Evolutionary conservation across 1,284 basidiomycete genomes (phyloP).

Genomic region (Trichosporon faecale): DNA sequence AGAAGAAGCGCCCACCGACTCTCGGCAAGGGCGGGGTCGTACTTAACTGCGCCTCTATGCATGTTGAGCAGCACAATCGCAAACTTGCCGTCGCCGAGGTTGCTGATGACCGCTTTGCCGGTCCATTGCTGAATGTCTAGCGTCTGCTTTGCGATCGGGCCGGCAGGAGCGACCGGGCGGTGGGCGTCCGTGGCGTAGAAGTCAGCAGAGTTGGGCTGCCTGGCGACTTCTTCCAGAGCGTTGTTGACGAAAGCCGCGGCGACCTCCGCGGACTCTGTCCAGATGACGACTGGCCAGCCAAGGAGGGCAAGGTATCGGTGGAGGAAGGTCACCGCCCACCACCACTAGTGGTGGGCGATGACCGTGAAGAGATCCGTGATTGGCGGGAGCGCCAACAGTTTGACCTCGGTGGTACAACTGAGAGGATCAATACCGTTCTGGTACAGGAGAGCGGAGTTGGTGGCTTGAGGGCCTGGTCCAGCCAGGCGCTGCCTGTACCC

Average conservation of each 20-base stretch:
- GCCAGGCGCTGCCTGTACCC: background rate
- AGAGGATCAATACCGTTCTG: background rate
- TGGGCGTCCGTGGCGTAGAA: too few species aligned
- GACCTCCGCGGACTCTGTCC: background rate
- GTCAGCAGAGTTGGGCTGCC: too few species aligned
- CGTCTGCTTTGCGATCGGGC: too few species aligned
- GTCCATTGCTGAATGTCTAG: too few species aligned
- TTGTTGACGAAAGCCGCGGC: background rate
- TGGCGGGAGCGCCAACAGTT: background rate
- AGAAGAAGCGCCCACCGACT: too few species aligned
- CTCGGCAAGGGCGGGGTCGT: too few species aligned
- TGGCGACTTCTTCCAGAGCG: background rate
- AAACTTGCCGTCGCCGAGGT: too few species aligned
- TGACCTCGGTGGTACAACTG: background rate
- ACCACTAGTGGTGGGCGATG: background rate
- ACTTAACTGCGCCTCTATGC: too few species aligned
- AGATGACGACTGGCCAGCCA: background rate
- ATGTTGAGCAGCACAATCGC: too few species aligned
- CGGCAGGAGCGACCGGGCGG: too few species aligned
- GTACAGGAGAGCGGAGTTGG: background rate
- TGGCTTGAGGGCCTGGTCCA: background rate
- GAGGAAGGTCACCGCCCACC: background rate
- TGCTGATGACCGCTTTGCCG: too few species aligned
- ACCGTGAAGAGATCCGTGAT: background rate
- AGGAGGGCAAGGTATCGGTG: background rate